Base-by-base conservation (phyloP, 768 basidiomycete species). In the Suillus sp. region DNA sequence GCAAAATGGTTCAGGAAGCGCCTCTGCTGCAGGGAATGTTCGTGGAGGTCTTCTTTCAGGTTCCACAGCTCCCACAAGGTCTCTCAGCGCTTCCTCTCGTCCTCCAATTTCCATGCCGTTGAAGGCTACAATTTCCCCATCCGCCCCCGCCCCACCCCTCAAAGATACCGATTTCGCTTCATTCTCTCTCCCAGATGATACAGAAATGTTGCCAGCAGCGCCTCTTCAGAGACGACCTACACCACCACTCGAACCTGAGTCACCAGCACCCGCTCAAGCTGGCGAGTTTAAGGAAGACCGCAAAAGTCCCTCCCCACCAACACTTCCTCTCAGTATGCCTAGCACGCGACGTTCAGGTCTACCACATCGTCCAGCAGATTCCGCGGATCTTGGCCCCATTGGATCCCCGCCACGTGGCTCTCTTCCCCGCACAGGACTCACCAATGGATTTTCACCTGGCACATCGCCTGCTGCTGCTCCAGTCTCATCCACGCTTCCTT, bases 81-180 rank as follows among this genome's bases (percentile, higher is more conserved):
- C 78, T 62, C 64, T 78, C 72, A 48, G 75, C 71, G 71, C 79
- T 20, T 75, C 79, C 7, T 72, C 79, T n/a, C 86, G 89, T 62
- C 79, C 85, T 0, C 85, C 86, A 9, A 87, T 91, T 71, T 81
- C 82, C 40, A 83, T 90, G 78, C 79, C 89, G 1, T 80, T 92
- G 62, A 91, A 90, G 68, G 87, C 89, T 0, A 84, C 86, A 6
- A 83, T 90, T 18, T 89, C 88, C 0, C 90, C 91, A 3, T 90
- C 90, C 3, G 90, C 89, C 3, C 91, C 92, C 10, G 92, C 92
- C 0, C 91, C 92, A 0, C 86, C 91, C 0, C 79, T 92, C 62
- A 85, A 88, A 66, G 87, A 90, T 68, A 90, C 86, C 60, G 90
- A 92, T 63, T 91, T 93, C 67, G 83, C 86, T 0, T 83, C 86